Base-by-base conservation (phyloP, 768 basidiomycete species). In the Lanmaoa rubissima region DNA sequence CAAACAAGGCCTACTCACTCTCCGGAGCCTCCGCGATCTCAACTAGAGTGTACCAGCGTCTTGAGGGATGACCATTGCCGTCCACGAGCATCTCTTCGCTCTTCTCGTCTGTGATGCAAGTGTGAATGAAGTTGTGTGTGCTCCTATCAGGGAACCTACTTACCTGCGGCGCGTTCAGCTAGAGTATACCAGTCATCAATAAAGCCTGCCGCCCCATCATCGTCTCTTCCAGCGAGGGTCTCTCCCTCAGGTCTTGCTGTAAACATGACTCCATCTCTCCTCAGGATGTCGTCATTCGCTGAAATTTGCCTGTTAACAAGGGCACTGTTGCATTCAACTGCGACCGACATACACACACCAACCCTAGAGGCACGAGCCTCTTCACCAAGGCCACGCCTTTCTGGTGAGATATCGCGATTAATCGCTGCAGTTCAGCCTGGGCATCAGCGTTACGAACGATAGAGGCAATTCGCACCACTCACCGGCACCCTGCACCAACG, bases 21-120 rank as follows among this genome's bases (percentile, higher is more conserved):
- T 52, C 46, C 19, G 51, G 14, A 5, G 9, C 6, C 12, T 62
- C 61, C 4, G 52, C 41, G 8, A 48, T 54, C 32, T 54, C 54
- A 5, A 51, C 8, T 1, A 58, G 32, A 32, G 55, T 51, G 28
- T 62, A 62, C 48, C 51, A 62, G 31, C 61, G 61, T 32, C 7
- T 47, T 4, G 35, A 14, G 40, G 21, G 39, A 17, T 13, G 14
- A 13, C 1, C 39, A 11, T 31, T 7, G 24, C 0, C 32, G 34
- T 26, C 40, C 11, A 9, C 26, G 35, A 21, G 28, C 4, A 11
- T 19, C 28, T 39, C 26, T 16, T 45, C 35, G 4, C n/a, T 35
- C 1, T 12, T 24, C 10, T 39, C 38, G 3, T 32, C 59, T 60
- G 42, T 13, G n/a, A 26, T 1, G 19, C 11, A n/a, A 14, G 34